Percentiles rank a stretch among this genome's conserved stretches.
Evolutionary conservation across 257 asterid species (phyloP).

Genomic region (Rauvolfia tetraphylla): DNA sequence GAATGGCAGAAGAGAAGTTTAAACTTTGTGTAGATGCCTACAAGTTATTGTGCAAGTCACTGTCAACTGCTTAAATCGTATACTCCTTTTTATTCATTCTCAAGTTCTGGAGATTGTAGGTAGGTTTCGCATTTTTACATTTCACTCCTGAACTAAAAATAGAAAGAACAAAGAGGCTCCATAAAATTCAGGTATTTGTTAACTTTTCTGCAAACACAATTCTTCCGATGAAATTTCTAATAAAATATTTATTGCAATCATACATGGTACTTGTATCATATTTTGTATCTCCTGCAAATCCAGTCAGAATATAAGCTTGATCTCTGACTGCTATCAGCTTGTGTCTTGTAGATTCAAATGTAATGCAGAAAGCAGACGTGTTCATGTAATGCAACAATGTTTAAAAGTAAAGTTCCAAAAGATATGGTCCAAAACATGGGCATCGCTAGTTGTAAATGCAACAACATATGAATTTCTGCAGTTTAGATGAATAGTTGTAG

Average conservation of each 20-base stretch:
- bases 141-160: not conserved
- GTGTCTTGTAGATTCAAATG: not conserved
- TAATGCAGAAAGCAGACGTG: not conserved
- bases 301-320: not conserved
- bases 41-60: conserved; percentile 60
- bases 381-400: too few species aligned
- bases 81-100: not conserved
- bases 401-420: not conserved
- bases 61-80: conserved; percentile 34
- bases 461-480: too few species aligned
- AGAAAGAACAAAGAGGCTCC: not conserved
- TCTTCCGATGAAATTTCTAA: not conserved
- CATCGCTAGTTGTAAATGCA: too few species aligned
- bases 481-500: too few species aligned
- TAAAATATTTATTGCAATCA: not conserved
- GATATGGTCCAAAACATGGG: not conserved
- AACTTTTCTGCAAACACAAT: not conserved
- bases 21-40: conserved; percentile 71
- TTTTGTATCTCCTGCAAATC: not conserved
- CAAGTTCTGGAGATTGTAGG: not conserved
- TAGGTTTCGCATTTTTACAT: not conserved
- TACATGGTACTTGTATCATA: not conserved
- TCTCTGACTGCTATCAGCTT: not conserved
- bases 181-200: not conserved
- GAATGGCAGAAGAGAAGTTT: conserved; percentile 73